phyloP scores from a whole-genome alignment of 495 filamentous ascomycete genomes.

The Penicillium cataractarum region DNA sequence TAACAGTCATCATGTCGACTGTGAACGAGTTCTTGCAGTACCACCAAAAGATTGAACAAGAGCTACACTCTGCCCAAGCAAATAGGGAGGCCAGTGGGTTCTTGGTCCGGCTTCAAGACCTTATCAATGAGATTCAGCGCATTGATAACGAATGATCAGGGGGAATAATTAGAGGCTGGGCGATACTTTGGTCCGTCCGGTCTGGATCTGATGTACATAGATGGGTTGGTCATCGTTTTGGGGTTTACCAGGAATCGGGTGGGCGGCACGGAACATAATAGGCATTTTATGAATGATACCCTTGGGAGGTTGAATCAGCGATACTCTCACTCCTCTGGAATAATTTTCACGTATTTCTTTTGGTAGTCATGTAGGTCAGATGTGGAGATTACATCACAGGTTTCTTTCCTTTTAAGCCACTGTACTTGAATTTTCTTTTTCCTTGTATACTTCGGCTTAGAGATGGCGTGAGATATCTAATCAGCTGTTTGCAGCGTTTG shows the following conservation, averaged over 20 bases:
- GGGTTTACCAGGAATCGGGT: neutral
- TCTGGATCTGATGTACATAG: neutral
- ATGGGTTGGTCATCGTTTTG: neutral
- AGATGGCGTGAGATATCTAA: slow-evolving; percentile 11
- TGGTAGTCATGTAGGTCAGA: neutral
- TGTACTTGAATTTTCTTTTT: too few species aligned
- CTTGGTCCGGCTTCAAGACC: slow-evolving; percentile 59
- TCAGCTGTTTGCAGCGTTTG: slow-evolving; percentile 37
- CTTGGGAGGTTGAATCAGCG: neutral
- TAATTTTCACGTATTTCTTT: neutral
- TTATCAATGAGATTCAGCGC: slow-evolving; percentile 41
- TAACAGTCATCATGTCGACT: slow-evolving; percentile 70
- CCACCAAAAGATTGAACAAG: slow-evolving; percentile 71
- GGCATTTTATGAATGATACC: neutral
- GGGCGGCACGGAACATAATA: neutral
- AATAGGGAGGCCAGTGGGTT: slow-evolving; percentile 50
- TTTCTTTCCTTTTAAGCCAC: too few species aligned
- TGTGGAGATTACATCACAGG: too few species aligned
- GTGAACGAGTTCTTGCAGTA: slow-evolving; percentile 83
- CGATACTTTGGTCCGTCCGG: neutral
- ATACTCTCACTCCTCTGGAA: neutral
- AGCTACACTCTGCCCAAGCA: slow-evolving; percentile 25
- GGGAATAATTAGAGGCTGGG: neutral
- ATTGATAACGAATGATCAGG: slow-evolving; percentile 5
- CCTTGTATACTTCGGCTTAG: neutral